These are phyloP conservation scores for Rubus idaeus DNA, from an alignment of 306 rosid genomes.

Conservation along the genomic window DNA sequence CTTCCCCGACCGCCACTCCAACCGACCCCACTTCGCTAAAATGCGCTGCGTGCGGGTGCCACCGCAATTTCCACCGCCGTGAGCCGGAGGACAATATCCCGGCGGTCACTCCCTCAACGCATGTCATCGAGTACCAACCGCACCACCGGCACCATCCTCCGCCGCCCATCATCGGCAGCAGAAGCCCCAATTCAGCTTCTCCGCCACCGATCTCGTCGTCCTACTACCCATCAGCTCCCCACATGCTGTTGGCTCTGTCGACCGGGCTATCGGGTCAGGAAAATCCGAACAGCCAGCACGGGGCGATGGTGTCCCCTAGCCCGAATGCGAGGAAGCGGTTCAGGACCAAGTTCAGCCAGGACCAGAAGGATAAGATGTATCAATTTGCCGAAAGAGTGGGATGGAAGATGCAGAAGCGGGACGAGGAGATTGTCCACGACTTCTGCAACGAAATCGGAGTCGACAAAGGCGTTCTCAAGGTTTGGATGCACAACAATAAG, in stretches of 20 bases:
- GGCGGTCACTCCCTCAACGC: constrained; percentile 27
- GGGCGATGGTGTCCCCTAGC: constrained; percentile 18
- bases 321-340: constrained; percentile 54
- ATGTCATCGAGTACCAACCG: constrained; percentile 75
- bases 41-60: constrained; percentile 98
- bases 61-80: constrained; percentile 97
- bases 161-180: constrained; percentile 32
- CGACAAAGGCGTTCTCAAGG: constrained; percentile 73
- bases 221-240: constrained; percentile 90
- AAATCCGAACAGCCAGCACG: not conserved
- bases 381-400: constrained; percentile 74
- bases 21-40: constrained; percentile 78
- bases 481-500: constrained; percentile 99
- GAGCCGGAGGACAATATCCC: constrained; percentile 66
- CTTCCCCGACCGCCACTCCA: constrained; percentile 54
- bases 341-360: constrained; percentile 72
- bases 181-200: constrained; percentile 79
- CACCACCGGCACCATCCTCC: constrained; percentile 72
- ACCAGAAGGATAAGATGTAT: constrained; percentile 87
- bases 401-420: constrained; percentile 98
- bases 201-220: constrained; percentile 99
- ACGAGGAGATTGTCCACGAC: constrained; percentile 56
- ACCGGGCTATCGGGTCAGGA: constrained; percentile 30
- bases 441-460: constrained; percentile 72
- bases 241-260: constrained; percentile 86